Evolutionary conservation across 306 rosid genomes (phyloP), one percentile per base, ranked within the genome.

Genomic region (Crotalaria pallida): DNA sequence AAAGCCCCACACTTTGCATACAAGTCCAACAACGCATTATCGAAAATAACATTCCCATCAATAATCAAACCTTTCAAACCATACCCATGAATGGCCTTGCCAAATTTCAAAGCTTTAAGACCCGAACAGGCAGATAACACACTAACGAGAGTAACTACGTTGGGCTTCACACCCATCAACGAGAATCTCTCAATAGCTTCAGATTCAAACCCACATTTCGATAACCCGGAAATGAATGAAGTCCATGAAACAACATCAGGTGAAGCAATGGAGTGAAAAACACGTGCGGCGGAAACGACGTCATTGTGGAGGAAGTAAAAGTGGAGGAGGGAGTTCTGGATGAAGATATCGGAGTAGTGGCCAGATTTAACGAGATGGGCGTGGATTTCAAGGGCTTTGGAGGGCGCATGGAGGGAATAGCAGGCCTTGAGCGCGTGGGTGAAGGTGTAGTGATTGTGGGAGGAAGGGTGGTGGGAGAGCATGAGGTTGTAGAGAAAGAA

Each of bases 241-340:
- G 88, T 92, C 94, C 95, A 89, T 3, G 96, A 92, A 75, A 92
- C 92, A 1, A 92, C 96, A 50, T 89, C 84, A 1, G 86, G 92
- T 11, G 16, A 57, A 38, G 80, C 24, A 12, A 81, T 83, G 8
- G 82, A 82, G 10, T 69, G 68, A 36, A 92, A 92, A 34, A 87
- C 56, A n/a, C 5, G 73, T 7, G 78, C 71, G 26, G 96, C 94
- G 0, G 89, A 82, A 11, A 67, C 43, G 40, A 84, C 41, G 43
- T 89, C 92, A 34, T 72, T 50, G 19, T 44, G 58, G 8, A 66
- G 52, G 8, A 85, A 11, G 69, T 89, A 87, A 70, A 84, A 84
- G 74, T 89, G 86, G 76, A 92, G 84, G 51, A 92, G 72, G 4
- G 88, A 79, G 77, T 89, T 89, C 31, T 84, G 83, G 77, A 92